Percentiles rank a stretch among this genome's conserved stretches.
Evolutionary conservation across 75 land plant genomes (phyloP).

Genomic region (Picea sitchensis): DNA sequence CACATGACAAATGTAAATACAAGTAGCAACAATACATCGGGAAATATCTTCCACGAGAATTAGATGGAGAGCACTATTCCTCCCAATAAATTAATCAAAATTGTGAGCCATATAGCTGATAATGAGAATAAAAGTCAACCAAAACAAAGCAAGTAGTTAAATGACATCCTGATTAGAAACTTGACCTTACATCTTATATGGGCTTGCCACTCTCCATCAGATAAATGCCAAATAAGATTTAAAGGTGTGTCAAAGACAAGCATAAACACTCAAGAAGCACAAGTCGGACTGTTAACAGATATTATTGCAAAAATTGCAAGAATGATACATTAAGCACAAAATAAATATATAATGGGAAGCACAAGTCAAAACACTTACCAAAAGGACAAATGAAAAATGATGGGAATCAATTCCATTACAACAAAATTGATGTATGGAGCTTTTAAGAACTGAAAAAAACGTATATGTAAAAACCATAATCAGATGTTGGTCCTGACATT

Average conservation of each 20-base stretch:
- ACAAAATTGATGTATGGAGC: no score
- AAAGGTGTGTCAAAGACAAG: background rate
- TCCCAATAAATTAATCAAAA: background rate
- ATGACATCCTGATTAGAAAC: background rate
- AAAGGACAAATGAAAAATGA: background rate
- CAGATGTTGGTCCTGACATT: constrained; percentile 8
- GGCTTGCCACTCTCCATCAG: background rate
- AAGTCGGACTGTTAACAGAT: background rate
- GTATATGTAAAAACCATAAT: no score
- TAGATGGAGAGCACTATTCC: background rate
- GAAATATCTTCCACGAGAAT: background rate
- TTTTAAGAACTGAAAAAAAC: background rate
- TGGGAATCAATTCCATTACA: background rate
- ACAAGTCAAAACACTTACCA: background rate
- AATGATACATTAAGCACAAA: background rate
- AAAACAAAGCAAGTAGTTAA: background rate
- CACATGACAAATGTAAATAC: background rate
- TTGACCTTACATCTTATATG: background rate
- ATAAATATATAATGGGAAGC: background rate
- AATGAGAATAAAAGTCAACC: background rate
- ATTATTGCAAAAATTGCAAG: background rate
- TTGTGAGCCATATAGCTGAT: background rate
- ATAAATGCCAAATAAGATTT: background rate
- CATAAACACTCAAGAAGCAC: background rate
- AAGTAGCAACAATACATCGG: background rate